A percentile compares a stretch with the other conserved stretches of the same genome.
Conservation (phyloP, 1,284 basidiomycete genomes). For the Porodaedalea pini region DNA sequence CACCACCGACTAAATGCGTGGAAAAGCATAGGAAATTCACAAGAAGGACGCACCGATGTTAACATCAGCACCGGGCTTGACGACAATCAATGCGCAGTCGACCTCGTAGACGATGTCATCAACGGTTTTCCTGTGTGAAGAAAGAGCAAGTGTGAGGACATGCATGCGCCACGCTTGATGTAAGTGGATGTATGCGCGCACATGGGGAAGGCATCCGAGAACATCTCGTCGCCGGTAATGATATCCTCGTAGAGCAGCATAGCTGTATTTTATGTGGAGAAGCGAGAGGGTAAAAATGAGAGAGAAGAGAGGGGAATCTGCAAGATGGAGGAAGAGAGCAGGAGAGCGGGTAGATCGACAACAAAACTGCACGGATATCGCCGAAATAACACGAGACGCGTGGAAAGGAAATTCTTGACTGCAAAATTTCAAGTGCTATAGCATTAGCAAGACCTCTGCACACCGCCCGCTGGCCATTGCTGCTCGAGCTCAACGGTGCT, state of each 20-base stretch:
- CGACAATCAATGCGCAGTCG: slow-evolving; percentile 71
- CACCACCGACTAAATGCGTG: slow-evolving; percentile 13
- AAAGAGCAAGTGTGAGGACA: slow-evolving; percentile 18
- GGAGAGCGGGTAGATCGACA: slow-evolving; percentile 26
- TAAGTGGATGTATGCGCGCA: slow-evolving; percentile 34
- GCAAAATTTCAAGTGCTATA: not conserved
- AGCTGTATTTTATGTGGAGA: slow-evolving; percentile 24
- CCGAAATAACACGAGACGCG: slow-evolving; percentile 1
- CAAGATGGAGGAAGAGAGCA: not conserved
- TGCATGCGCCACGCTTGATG: not conserved
- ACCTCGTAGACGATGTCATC: slow-evolving; percentile 91
- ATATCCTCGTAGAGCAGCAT: slow-evolving; percentile 83
- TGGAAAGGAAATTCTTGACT: slow-evolving; percentile 10
- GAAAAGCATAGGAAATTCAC: not conserved
- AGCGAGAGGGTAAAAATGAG: slow-evolving; percentile 22
- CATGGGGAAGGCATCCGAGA: slow-evolving; percentile 91
- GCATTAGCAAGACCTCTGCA: not conserved
- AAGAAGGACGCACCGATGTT: slow-evolving; percentile 72
- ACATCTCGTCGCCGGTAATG: slow-evolving; percentile 86
- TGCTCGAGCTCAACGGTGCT: not conserved
- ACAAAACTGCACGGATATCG: slow-evolving; percentile 26
- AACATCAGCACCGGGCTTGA: slow-evolving; percentile 80
- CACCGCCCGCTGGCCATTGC: not conserved
- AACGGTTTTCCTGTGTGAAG: slow-evolving; percentile 62
- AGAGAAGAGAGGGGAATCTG: slow-evolving; percentile 21